phyloP scores from a whole-genome alignment of 2,329 filamentous ascomycete genomes.

The Ceratocystis smalleyi region DNA sequence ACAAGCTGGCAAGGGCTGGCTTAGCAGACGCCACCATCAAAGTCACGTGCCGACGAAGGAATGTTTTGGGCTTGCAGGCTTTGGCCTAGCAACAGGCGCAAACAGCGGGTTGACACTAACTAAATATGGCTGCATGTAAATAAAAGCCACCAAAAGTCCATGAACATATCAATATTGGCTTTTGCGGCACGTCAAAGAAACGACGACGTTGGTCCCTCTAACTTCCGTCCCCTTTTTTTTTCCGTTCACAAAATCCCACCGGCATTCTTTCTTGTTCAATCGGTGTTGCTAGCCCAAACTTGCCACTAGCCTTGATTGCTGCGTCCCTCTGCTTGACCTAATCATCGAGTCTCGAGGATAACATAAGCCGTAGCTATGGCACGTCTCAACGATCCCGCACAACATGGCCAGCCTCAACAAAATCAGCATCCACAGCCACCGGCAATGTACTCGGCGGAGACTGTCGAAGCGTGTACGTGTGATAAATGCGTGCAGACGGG shows the following conservation, averaged over 20 bases:
- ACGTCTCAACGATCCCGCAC: slow-evolving; percentile 60
- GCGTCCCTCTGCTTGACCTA: not conserved
- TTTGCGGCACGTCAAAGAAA: not conserved
- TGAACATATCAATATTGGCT: not conserved
- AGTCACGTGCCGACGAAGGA: not conserved
- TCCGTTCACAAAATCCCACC: not conserved
- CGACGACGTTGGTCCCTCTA: not conserved
- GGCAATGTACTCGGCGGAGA: slow-evolving; percentile 31
- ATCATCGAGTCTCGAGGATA: not conserved
- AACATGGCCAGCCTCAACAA: slow-evolving; percentile 27
- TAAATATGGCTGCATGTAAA: not conserved
- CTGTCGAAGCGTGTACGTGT: slow-evolving; percentile 52
- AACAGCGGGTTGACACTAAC: not conserved
- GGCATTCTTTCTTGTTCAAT: not conserved
- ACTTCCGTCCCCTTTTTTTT: not conserved
- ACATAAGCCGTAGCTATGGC: slow-evolving; percentile 45
- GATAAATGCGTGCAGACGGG: not conserved
- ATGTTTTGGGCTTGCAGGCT: not conserved
- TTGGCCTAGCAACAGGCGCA: slow-evolving; percentile 4
- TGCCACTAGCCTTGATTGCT: not conserved
- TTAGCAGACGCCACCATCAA: not conserved
- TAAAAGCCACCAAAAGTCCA: slow-evolving; percentile 4
- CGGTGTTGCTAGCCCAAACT: not conserved
- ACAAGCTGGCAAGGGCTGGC: not conserved
- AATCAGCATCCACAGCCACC: slow-evolving; percentile 1